Conservation (phyloP, 306 rosid species). For the Morella rubra region DNA sequence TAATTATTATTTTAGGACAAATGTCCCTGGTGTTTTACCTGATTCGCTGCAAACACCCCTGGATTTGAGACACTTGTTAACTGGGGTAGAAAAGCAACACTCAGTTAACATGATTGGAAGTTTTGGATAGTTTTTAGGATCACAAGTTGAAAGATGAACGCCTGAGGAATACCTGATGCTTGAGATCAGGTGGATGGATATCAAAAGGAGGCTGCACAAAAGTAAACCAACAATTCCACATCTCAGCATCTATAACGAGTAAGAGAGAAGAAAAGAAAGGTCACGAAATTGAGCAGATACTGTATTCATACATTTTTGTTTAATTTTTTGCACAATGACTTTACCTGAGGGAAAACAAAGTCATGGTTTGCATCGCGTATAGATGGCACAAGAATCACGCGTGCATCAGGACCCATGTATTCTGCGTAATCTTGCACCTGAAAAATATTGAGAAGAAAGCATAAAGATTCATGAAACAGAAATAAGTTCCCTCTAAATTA, state of each 20-base stretch:
- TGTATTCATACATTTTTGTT: slow-evolving; percentile 27
- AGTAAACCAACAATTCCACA: background rate
- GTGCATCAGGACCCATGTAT: slow-evolving; percentile 61
- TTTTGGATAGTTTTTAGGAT: background rate
- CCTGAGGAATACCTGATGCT: slow-evolving; percentile 34
- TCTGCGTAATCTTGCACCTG: slow-evolving; percentile 82
- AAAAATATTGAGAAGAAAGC: slow-evolving; percentile 1
- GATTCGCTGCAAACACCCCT: slow-evolving; percentile 64
- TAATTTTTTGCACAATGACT: slow-evolving; percentile 12
- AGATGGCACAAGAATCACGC: slow-evolving; percentile 75
- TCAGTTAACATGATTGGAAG: slow-evolving; percentile 19
- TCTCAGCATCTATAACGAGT: background rate
- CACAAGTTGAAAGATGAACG: slow-evolving; percentile 17
- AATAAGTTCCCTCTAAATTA: slow-evolving; percentile 1
- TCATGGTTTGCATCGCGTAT: slow-evolving; percentile 85
- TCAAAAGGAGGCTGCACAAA: slow-evolving; percentile 80
- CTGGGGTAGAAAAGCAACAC: slow-evolving; percentile 40
- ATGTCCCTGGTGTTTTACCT: slow-evolving; percentile 48
- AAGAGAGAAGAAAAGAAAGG: slow-evolving; percentile 1
- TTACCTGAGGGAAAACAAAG: slow-evolving; percentile 91
- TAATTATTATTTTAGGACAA: background rate
- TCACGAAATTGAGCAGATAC: slow-evolving; percentile 12
- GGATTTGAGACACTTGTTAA: slow-evolving; percentile 76
- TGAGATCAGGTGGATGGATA: slow-evolving; percentile 54
- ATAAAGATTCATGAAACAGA: slow-evolving; percentile 8